These are phyloP conservation scores for Picochlorum sp. DNA, from an alignment of 139 green algal genomes.

Conservation along the genomic window DNA sequence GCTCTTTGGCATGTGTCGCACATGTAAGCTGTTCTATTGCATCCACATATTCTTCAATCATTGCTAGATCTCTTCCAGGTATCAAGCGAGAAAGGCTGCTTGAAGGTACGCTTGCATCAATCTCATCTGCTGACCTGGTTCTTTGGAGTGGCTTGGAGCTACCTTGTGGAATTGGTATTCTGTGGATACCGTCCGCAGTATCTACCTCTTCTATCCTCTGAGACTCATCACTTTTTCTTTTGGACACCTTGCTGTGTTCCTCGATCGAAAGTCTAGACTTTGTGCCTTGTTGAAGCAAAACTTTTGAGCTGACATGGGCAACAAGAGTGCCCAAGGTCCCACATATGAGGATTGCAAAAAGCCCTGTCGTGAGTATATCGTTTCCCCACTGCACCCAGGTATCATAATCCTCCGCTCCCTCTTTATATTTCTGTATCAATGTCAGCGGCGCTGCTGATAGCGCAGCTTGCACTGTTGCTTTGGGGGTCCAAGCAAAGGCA, in stretches of 20 bases:
- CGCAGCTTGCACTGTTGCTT: slow-evolving; percentile 78
- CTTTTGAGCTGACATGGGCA: slow-evolving; percentile 33
- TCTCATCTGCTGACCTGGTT: neutral
- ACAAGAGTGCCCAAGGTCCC: slow-evolving; percentile 46
- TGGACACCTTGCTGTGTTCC: neutral
- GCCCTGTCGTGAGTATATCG: slow-evolving; percentile 38
- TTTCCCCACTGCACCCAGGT: slow-evolving; percentile 37
- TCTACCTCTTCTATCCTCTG: neutral
- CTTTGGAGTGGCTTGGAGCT: neutral
- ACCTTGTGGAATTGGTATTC: neutral
- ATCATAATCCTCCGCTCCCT: slow-evolving; percentile 1
- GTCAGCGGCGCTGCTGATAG: slow-evolving; percentile 34
- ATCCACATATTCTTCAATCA: slow-evolving; percentile 29
- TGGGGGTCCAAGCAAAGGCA: slow-evolving; percentile 70
- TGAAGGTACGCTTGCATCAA: neutral
- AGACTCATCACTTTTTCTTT: neutral
- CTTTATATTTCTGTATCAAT: slow-evolving; percentile 34
- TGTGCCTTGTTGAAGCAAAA: slow-evolving; percentile 11
- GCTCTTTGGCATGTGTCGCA: slow-evolving; percentile 7
- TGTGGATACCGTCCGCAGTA: neutral
- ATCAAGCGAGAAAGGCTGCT: neutral
- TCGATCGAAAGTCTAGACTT: neutral
- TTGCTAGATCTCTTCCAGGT: slow-evolving; percentile 13
- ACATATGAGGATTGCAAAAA: slow-evolving; percentile 59
- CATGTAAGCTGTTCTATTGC: slow-evolving; percentile 22